Conservation (phyloP, 163 green algal genomes). For the Prototheca wickerhamii region DNA sequence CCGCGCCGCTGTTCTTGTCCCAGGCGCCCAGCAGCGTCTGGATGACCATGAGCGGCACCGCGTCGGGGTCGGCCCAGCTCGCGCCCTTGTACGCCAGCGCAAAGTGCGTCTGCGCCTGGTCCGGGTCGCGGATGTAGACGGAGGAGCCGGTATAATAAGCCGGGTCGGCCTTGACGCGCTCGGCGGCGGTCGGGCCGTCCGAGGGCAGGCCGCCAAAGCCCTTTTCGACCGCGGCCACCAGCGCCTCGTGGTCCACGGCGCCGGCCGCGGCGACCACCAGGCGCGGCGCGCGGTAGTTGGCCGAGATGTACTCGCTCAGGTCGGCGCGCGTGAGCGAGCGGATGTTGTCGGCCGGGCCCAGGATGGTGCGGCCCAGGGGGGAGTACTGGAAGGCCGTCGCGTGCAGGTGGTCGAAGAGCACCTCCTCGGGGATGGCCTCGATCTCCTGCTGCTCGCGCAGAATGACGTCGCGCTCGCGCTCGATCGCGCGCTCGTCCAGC, state of each 20-base stretch:
- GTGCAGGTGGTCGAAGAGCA: conserved; percentile 99
- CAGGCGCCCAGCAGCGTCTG: conserved; percentile 69
- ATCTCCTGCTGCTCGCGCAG: conserved; percentile 92
- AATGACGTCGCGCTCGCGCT: conserved; percentile 91
- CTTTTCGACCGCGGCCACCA: conserved; percentile 76
- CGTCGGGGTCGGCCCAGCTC: conserved; percentile 88
- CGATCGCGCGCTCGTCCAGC: conserved; percentile 77
- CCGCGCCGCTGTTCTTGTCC: conserved; percentile 64
- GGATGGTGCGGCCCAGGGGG: conserved; percentile 90
- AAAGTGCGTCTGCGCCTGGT: conserved; percentile 71
- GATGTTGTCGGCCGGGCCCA: conserved; percentile 93
- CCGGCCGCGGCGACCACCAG: conserved; percentile 92
- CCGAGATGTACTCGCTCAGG: conserved; percentile 90
- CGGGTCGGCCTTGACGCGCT: conserved; percentile 59
- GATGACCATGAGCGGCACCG: conserved; percentile 94
- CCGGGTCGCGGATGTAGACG: conserved; percentile 86
- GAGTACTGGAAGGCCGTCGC: conserved; percentile 95
- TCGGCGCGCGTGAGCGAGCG: conserved; percentile 73
- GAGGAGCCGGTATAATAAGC: conserved; percentile 90
- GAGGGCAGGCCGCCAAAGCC: conserved; percentile 73
- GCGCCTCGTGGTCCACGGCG: conserved; percentile 83
- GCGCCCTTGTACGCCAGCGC: conserved; percentile 92
- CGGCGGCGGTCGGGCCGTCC: conserved; percentile 27
- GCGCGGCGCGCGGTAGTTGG: conserved; percentile 87
- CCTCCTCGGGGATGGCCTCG: conserved; percentile 80